These are phyloP conservation scores for Aspergillus persii DNA, from an alignment of 2,329 filamentous ascomycete genomes.

Conservation along the genomic window DNA sequence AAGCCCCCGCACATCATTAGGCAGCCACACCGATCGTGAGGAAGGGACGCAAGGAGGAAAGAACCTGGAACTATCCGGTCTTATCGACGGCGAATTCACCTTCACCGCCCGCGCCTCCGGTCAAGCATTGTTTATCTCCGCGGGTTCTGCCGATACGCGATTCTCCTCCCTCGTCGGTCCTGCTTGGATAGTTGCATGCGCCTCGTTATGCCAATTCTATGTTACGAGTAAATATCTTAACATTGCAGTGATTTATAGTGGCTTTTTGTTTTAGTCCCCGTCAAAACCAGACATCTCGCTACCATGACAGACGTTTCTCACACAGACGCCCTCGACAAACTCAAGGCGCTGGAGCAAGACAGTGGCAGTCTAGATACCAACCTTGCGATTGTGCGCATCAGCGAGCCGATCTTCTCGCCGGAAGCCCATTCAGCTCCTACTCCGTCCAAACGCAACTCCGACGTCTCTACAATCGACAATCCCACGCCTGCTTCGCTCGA, in stretches of 20 bases:
- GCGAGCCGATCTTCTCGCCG: conserved; percentile 65
- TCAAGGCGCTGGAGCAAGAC: conserved; percentile 45
- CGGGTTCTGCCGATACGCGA: conserved; percentile 11
- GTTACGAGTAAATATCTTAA: not conserved
- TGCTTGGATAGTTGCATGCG: not conserved
- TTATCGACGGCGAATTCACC: not conserved
- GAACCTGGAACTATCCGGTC: not conserved
- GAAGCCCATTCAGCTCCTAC: conserved; percentile 26
- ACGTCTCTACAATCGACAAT: conserved; percentile 67
- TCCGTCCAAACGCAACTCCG: conserved; percentile 61
- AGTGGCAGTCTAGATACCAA: conserved; percentile 49
- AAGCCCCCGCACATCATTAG: not conserved
- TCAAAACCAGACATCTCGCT: not conserved
- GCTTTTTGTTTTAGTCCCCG: not conserved
- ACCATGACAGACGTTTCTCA: conserved; percentile 20
- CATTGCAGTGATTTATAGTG: not conserved
- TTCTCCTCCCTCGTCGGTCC: not conserved
- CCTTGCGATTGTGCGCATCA: conserved; percentile 73
- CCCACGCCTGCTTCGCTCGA: conserved; percentile 74
- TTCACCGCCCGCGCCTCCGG: conserved; percentile 14
- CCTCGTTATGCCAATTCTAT: not conserved
- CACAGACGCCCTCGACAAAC: conserved; percentile 35
- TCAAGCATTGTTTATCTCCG: conserved; percentile 21
- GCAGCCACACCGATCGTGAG: not conserved
- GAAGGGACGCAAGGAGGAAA: not conserved